Conservation (phyloP, 2,329 filamentous ascomycete species). For the Aspergillus quadricinctus region DNA sequence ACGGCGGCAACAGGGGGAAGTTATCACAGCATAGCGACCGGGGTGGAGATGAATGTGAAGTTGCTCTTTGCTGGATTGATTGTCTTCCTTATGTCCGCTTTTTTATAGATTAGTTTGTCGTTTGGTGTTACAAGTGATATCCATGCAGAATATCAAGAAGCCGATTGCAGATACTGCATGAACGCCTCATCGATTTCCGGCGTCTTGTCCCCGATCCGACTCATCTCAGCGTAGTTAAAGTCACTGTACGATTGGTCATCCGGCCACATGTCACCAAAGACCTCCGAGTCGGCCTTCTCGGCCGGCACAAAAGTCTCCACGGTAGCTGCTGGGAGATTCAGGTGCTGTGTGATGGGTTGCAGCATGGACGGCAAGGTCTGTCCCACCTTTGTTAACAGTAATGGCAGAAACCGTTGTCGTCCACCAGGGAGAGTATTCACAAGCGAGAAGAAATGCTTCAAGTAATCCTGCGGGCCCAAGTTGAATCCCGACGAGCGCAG, state of each 20-base stretch:
- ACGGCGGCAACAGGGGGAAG: neutral
- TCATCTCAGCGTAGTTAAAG: conserved; percentile 20
- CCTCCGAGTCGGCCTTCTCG: neutral
- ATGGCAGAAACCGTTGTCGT: conserved; percentile 69
- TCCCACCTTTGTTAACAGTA: conserved; percentile 70
- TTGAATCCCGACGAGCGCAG: conserved; percentile 59
- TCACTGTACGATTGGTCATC: conserved; percentile 3
- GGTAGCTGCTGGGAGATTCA: conserved; percentile 10
- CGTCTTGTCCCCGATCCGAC: conserved; percentile 17
- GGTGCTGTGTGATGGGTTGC: conserved; percentile 14
- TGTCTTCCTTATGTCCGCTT: neutral
- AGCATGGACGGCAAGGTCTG: conserved; percentile 57
- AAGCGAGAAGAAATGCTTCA: conserved; percentile 64
- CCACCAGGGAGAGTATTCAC: conserved; percentile 69
- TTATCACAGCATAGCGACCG: neutral
- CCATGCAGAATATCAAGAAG: neutral
- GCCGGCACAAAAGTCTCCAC: neutral
- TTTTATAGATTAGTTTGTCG: neutral
- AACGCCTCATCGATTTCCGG: conserved; percentile 17
- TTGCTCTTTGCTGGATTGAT: neutral
- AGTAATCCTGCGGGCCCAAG: conserved; percentile 66
- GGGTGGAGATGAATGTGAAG: neutral
- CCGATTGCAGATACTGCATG: conserved; percentile 7
- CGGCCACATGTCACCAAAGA: neutral
- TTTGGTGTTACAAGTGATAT: neutral